Evolutionary conservation across 1,139 yeast genomes (phyloP), one percentile per base, ranked within the genome.

Genomic region (Saccharomyces pastorianus): DNA sequence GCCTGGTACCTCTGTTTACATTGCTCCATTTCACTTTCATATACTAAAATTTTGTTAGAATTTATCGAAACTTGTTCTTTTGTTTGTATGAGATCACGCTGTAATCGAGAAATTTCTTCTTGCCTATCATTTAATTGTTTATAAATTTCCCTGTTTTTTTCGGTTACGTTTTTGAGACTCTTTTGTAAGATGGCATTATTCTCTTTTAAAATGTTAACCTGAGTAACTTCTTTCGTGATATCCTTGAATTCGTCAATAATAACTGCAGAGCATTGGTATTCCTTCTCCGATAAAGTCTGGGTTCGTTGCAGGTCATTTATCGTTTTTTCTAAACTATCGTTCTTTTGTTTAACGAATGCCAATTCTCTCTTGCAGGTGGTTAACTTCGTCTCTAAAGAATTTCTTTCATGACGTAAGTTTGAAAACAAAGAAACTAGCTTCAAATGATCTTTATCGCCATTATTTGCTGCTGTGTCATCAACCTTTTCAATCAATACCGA

Each of bases 381-480:
- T 28, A 81, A 73, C 61, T 83, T 85, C 20, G 83, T 78, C 54
- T 84, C 88, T 1, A 84, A 76, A 4, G 83, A 75, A 58, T 89
- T 96, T 66, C 86, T 87, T 62, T 88, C 96, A 58, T 86, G 83
- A 51, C 91, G 84, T 56, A 89, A 73, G 62, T 79, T 83, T 7
- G 76, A 69, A 46, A 89, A 72, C 38, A 89, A 77, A 60, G 44
- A 38, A 38, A 17, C 44, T 38, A 38, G 44, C 13, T 20, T 17
- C 11, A 38, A 11, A 17, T 38, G 20, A 9, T 84, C 85, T 17
- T 51, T 47, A n/a, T 29, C 46, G 31, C 51, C 52, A 2, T 55
- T n/a, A 25, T 23, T 57, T 23, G 67, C 69, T 49, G 66, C 60
- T 46, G 72, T 58, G 48, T 63, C 62, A 47, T 64, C 64, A 56